A percentile compares a stretch with the other conserved stretches of the same genome.
Conservation (phyloP, 202 grass and related monocot genomes). For the Zizania palustris region DNA sequence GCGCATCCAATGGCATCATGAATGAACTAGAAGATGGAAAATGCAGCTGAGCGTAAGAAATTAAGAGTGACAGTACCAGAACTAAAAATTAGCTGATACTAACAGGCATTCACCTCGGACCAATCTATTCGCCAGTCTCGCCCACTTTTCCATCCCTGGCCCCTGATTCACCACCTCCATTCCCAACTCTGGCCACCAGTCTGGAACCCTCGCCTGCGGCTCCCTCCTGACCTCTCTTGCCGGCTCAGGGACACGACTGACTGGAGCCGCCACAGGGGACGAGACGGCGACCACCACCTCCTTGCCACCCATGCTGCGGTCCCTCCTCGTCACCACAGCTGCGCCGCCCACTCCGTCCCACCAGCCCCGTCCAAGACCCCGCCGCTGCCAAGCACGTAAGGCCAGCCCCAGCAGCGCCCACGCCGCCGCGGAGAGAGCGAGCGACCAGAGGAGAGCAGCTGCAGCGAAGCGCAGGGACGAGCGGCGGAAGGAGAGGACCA, state of each 20-base stretch:
- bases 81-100: constrained; percentile 10
- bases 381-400: constrained; percentile 39
- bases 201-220: constrained; percentile 38
- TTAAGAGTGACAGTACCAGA: neutral
- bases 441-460: constrained; percentile 56
- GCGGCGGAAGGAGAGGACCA: constrained; percentile 80
- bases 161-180: neutral
- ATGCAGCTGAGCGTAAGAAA: neutral
- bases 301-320: constrained; percentile 85
- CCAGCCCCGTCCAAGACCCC: constrained; percentile 34
- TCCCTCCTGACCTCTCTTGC: constrained; percentile 32
- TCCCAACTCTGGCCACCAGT: constrained; percentile 57
- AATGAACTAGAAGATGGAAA: neutral
- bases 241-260: constrained; percentile 34
- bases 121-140: constrained; percentile 64
- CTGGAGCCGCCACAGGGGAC: constrained; percentile 1
- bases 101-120: constrained; percentile 63
- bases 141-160: constrained; percentile 25
- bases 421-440: constrained; percentile 50
- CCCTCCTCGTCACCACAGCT: constrained; percentile 56
- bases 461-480: constrained; percentile 70
- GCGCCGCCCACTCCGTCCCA: constrained; percentile 27
- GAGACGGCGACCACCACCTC: constrained; percentile 71
- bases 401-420: constrained; percentile 55
- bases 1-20: neutral